A percentile compares a stretch with the other conserved stretches of the same genome.
These are phyloP conservation scores for Microthlaspi erraticum DNA, from an alignment of 345 rosid genomes.

Conservation along the genomic window DNA sequence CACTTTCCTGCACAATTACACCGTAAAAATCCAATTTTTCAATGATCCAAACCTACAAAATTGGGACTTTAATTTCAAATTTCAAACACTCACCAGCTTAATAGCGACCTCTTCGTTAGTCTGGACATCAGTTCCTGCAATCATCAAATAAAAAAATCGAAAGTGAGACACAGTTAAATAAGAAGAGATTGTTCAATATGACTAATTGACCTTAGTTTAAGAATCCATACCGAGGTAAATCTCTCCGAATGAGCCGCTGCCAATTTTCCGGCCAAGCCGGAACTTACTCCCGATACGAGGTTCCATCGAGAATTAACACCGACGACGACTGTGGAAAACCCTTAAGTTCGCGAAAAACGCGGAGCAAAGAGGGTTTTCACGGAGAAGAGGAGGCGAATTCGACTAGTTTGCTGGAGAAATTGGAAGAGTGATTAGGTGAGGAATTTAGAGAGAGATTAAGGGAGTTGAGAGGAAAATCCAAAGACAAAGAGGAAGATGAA, in stretches of 20 bases:
- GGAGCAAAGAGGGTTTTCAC: constrained; percentile 19
- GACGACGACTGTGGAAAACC: neutral
- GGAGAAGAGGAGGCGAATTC: constrained; percentile 1
- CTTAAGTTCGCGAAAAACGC: neutral
- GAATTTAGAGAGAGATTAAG: constrained; percentile 30
- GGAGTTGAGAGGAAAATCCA: neutral
- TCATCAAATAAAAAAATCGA: neutral
- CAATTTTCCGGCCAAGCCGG: constrained; percentile 91
- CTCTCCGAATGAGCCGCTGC: constrained; percentile 97
- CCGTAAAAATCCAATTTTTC: neutral
- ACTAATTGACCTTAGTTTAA: constrained; percentile 53
- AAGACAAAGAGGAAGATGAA: constrained; percentile 4
- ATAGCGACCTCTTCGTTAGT: constrained; percentile 94
- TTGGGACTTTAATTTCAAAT: neutral
- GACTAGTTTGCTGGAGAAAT: neutral
- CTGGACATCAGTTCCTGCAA: constrained; percentile 77
- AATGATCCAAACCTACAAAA: neutral
- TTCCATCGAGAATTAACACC: constrained; percentile 54
- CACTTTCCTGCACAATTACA: constrained; percentile 62
- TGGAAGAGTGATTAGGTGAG: constrained; percentile 19
- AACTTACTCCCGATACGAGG: constrained; percentile 83
- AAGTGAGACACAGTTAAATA: too few species aligned
- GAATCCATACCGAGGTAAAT: constrained; percentile 83
- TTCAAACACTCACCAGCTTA: constrained; percentile 78
- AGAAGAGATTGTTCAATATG: too few species aligned